phyloP scores from a whole-genome alignment of 345 rosid genomes.

The Lepidium didymum region DNA sequence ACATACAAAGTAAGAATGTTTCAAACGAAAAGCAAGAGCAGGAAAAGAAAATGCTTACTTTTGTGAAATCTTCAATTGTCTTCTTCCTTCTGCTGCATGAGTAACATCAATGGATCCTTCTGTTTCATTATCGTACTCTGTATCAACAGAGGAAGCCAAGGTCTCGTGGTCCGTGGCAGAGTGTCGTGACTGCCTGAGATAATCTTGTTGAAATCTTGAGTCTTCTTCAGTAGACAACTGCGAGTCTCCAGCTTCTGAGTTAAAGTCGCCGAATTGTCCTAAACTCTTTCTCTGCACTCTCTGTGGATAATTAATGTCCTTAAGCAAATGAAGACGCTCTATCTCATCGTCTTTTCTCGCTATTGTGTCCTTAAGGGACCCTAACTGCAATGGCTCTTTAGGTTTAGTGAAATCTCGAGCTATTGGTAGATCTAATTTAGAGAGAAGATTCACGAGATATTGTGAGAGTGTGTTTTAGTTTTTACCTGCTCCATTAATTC shows the following conservation, averaged over 20 bases:
- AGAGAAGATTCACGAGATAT: neutral
- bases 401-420: neutral
- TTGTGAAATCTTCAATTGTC: slow-evolving; percentile 13
- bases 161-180: neutral
- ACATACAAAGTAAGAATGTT: neutral
- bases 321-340: slow-evolving; percentile 60
- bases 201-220: slow-evolving; percentile 18
- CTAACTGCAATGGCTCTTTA: slow-evolving; percentile 40
- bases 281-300: slow-evolving; percentile 8
- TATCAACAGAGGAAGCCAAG: slow-evolving; percentile 1
- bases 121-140: slow-evolving; percentile 16
- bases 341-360: slow-evolving; percentile 78
- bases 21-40: neutral
- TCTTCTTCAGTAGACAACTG: slow-evolving; percentile 10
- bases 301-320: slow-evolving; percentile 46
- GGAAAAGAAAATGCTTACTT: neutral
- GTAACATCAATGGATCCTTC: slow-evolving; percentile 7
- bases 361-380: slow-evolving; percentile 76
- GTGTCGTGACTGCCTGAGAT: slow-evolving; percentile 4
- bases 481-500: slow-evolving; percentile 76
- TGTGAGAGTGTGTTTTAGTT: neutral
- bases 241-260: slow-evolving; percentile 16
- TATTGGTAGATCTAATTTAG: neutral
- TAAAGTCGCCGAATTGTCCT: slow-evolving; percentile 20
- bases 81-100: slow-evolving; percentile 21